Conservation (phyloP, 495 filamentous ascomycete species). For the Penicillium waksmanii region DNA sequence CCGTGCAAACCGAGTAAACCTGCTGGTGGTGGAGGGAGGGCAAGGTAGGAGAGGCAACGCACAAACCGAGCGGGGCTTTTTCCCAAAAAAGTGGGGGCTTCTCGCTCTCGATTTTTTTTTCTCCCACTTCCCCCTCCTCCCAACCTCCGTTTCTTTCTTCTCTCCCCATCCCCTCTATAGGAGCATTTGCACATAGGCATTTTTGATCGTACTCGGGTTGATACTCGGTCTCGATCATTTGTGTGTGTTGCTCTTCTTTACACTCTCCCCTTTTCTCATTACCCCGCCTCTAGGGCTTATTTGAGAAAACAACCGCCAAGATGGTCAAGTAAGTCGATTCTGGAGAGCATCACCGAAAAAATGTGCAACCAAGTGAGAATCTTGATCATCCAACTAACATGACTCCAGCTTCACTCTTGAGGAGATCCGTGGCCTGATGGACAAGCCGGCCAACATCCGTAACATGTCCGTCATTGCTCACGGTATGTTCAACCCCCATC, state of each 20-base stretch:
- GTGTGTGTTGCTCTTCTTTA: constrained; percentile 44
- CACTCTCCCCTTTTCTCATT: constrained; percentile 27
- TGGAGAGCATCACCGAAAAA: neutral
- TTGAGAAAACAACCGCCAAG: constrained; percentile 75
- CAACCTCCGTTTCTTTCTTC: constrained; percentile 27
- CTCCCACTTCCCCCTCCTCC: constrained; percentile 35
- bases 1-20: too few relatives aligned
- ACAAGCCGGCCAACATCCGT: constrained; percentile 96
- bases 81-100: constrained; percentile 40
- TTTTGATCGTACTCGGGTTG: constrained; percentile 53
- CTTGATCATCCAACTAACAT: neutral
- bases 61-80: constrained; percentile 31
- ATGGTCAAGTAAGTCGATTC: constrained; percentile 97
- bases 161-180: constrained; percentile 33
- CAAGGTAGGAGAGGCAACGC: constrained; percentile 20
- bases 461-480: constrained; percentile 99
- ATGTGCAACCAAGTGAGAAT: neutral
- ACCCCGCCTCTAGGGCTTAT: constrained; percentile 50
- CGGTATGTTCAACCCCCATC: constrained; percentile 53
- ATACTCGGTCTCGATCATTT: constrained; percentile 51
- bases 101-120: constrained; percentile 42
- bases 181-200: constrained; percentile 52
- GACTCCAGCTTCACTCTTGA: constrained; percentile 93
- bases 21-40: neutral
- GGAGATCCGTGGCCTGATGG: constrained; percentile 96